Evolutionary conservation across 1,139 yeast genomes (phyloP), one percentile per base, ranked within the genome.

Genomic region (Yarrowia galli): DNA sequence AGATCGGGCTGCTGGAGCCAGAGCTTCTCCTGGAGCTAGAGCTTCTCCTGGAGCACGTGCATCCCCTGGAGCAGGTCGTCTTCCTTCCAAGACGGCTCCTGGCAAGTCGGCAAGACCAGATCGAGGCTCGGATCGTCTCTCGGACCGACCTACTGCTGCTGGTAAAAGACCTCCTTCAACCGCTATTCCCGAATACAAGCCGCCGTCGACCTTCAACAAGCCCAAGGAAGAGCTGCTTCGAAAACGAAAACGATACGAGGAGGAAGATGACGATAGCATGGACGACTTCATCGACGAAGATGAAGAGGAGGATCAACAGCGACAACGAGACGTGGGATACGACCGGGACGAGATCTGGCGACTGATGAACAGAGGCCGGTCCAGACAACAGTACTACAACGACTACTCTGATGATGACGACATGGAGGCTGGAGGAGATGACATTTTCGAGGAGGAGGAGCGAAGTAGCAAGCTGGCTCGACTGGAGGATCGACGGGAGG

Each of bases 341-440:
- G 89, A 89, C 73, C 80, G 92, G 65, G 92, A 89, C 71, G 97
- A 91, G 75, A 91, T 92, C 65, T 91, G 97, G 97, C 86, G 87
- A 38, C 84, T 92, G 78, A 89, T 91, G 77, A 88, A 87, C 75
- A 82, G 85, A 68, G 90, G 91, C 1, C 83, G 83, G 71, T 80
- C 82, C 68, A 78, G 89, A 56, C 74, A 79, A 0, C 79, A 83
- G 67, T 58, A 58, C 36, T 81, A 80, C 70, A 78, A 80, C 60
- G 81, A 82, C 70, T 85, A 83, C 65, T 81, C 83, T 4, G 36
- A 36, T 67, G 87, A 86, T 69, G 86, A 87, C 67, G 95, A 90
- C 73, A 92, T 92, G 97, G 97, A 92, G 75, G 97, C 97, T 9
- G 89, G 95, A 1, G 97, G 97, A 25, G 87, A 87, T 42, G 97